Evolutionary conservation across 139 green algal species (phyloP).

Genomic region (Tetraselmis chui): DNA sequence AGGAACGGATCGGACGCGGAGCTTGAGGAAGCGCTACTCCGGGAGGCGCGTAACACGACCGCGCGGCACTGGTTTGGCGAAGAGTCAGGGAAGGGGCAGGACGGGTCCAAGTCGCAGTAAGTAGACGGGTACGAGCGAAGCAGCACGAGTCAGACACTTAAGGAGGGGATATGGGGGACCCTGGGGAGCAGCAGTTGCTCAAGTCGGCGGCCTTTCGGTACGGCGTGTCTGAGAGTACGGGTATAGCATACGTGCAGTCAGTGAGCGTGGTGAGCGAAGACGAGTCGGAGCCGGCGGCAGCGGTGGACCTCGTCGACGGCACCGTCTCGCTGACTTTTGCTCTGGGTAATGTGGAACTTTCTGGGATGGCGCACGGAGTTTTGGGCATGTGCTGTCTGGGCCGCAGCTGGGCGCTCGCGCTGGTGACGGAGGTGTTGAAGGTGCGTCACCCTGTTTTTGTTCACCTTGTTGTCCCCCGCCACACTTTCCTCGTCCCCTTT

Average conservation of each 20-base stretch:
- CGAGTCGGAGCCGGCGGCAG: slow-evolving; percentile 24
- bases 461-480: too few relatives aligned
- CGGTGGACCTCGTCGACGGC: slow-evolving; percentile 32
- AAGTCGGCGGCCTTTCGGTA: slow-evolving; percentile 2
- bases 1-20: too few relatives aligned
- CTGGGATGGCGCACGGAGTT: slow-evolving; percentile 34
- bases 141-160: too few relatives aligned
- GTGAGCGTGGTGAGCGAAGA: not conserved
- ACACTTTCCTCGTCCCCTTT: too few relatives aligned
- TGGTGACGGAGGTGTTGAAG: slow-evolving; percentile 48
- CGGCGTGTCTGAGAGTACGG: not conserved
- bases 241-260: slow-evolving; percentile 18
- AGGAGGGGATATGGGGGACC: too few relatives aligned
- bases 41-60: slow-evolving; percentile 18
- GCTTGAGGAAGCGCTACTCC: slow-evolving; percentile 1
- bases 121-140: too few relatives aligned
- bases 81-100: not conserved
- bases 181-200: not conserved
- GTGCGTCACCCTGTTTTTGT: slow-evolving; percentile 23
- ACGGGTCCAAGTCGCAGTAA: not conserved
- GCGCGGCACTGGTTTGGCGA: slow-evolving; percentile 14
- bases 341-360: not conserved
- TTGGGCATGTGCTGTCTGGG: slow-evolving; percentile 26
- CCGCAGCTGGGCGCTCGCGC: slow-evolving; percentile 32
- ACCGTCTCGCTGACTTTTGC: slow-evolving; percentile 23